These are phyloP conservation scores for Monosporascus cannonballus DNA, from an alignment of 2,329 filamentous ascomycete species.

Conservation along the genomic window DNA sequence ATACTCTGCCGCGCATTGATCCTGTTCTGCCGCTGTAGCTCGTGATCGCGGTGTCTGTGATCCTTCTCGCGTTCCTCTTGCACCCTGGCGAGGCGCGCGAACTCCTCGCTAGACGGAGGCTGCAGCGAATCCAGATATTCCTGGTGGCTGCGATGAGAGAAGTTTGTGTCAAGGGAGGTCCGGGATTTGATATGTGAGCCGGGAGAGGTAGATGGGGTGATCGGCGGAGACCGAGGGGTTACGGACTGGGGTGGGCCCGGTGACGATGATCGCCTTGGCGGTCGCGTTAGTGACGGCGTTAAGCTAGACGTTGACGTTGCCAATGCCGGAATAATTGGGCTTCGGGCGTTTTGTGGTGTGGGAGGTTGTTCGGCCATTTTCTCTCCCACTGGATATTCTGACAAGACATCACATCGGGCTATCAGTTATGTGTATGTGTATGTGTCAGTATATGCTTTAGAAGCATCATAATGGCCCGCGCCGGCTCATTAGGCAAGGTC, in stretches of 20 bases:
- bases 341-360: no score
- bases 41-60: slow-evolving; percentile 33
- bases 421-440: no score
- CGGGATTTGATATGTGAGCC: slow-evolving; percentile 11
- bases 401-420: no score
- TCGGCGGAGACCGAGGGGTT: slow-evolving; percentile 6
- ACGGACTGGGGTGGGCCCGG: not conserved
- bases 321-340: no score
- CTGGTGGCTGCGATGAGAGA: slow-evolving; percentile 25
- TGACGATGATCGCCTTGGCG: slow-evolving; percentile 5
- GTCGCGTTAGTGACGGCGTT: slow-evolving; percentile 2
- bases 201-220: slow-evolving; percentile 17
- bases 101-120: slow-evolving; percentile 39
- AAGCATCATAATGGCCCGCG: no score
- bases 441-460: no score
- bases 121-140: slow-evolving; percentile 46
- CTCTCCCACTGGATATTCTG: no score
- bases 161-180: slow-evolving; percentile 14
- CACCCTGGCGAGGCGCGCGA: slow-evolving; percentile 41
- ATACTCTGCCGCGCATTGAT: slow-evolving; percentile 14
- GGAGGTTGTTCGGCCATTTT: no score
- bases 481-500: no score
- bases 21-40: slow-evolving; percentile 22
- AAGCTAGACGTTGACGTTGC: no score
- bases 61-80: slow-evolving; percentile 43